Evolutionary conservation across 2,329 filamentous ascomycete genomes (phyloP), one percentile per base, ranked within the genome.

Genomic region (Phialophora tarda): DNA sequence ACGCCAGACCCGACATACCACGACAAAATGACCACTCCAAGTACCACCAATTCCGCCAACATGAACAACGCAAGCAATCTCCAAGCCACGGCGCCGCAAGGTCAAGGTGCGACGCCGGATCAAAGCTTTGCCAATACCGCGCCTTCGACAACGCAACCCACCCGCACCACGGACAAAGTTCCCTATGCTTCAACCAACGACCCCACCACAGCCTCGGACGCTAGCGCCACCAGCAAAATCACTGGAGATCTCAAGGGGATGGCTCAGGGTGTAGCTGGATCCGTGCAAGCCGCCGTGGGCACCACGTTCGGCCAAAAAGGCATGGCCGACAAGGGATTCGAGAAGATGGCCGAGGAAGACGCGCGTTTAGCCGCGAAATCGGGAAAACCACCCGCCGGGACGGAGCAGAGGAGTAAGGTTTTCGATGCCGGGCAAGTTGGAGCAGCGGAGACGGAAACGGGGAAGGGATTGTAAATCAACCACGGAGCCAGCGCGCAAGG

Each of bases 271-370:
- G 67, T 70, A 12, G 48, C 63, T 2, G 70, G 70, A 4, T 60
- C 54, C 12, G 10, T 72, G 12, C 68, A 71, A 44, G 70, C 69
- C 14, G 69, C 70, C 8, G 62, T 67, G 21, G 70, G 70, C 11
- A 65, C 68, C 12, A 38, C 63, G 28, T 38, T 71, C 17, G 48
- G 70, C 2, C 70, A 71, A 41, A 64, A 72, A 59, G 47, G 55
- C 38, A 67, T 72, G 66, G 62, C 62, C 54, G 62, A 72, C 47
- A 66, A 68, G 50, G 68, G 70, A 2, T 65, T 71, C 21, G 70
- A 71, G 44, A 72, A 72, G 69, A 72, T 72, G 70, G 59, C 58
- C 17, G 59, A 64, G 4, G 70, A 72, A 48, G 70, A 72, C 51
- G 59, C 59, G 17, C 51, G 69, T 12, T 41, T 72, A 21, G 70